Conservation (phyloP, 129 eudicot genomes). For the Silybum marianum region DNA sequence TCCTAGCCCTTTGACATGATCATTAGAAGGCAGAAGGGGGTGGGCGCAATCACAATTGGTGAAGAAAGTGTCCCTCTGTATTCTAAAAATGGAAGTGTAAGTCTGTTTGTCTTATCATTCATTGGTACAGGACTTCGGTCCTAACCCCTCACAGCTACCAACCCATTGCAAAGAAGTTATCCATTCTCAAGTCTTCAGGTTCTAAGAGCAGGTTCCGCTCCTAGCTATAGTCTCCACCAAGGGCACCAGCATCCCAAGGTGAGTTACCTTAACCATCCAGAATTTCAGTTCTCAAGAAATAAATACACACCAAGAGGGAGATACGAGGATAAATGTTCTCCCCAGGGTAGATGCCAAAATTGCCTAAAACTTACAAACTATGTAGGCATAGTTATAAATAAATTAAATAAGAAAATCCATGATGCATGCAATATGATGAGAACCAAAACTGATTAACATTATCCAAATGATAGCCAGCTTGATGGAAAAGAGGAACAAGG, state of each 20-base stretch:
- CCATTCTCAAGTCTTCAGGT: neutral
- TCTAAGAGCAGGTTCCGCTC: neutral
- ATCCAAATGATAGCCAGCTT: neutral
- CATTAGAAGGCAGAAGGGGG: neutral
- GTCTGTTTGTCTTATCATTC: neutral
- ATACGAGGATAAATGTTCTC: neutral
- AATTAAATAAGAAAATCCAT: neutral
- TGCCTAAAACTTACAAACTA: neutral
- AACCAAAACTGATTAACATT: slow-evolving; percentile 2
- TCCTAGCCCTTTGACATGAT: neutral
- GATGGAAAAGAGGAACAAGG: slow-evolving; percentile 6
- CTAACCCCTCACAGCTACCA: neutral
- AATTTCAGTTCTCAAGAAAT: neutral
- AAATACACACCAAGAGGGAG: neutral
- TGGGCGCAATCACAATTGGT: neutral
- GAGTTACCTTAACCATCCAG: neutral
- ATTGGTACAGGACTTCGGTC: neutral
- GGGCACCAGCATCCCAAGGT: neutral
- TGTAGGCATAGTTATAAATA: neutral
- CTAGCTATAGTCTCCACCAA: neutral
- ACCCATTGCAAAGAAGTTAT: neutral
- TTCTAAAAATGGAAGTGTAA: neutral
- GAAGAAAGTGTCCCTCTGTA: neutral
- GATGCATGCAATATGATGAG: neutral
- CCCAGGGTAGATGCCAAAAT: neutral